These are phyloP conservation scores for Obelidium mucronatum DNA, from an alignment of 192 early-diverging fungal genomes.

Conservation along the genomic window DNA sequence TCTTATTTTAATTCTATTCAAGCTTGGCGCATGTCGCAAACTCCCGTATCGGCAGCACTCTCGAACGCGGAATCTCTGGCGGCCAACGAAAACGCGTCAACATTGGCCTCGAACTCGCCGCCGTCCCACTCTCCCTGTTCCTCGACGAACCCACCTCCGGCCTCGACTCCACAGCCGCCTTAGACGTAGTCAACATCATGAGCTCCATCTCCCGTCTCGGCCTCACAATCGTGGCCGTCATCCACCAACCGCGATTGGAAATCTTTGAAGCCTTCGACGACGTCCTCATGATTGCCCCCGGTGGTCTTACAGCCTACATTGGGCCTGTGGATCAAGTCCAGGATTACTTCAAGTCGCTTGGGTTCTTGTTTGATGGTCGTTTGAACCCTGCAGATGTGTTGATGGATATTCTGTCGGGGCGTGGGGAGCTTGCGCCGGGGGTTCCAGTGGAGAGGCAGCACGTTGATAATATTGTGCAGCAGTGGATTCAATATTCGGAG, in stretches of 20 bases:
- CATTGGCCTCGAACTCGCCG: constrained; percentile 83
- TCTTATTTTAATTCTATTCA: too few relatives aligned
- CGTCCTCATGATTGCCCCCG: constrained; percentile 75
- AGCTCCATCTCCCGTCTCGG: constrained; percentile 64
- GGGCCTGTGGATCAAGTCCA: constrained; percentile 46
- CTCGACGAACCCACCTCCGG: constrained; percentile 86
- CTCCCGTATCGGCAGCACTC: constrained; percentile 71
- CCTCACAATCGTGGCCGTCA: constrained; percentile 79
- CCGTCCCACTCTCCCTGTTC: constrained; percentile 78
- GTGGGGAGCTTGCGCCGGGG: constrained; percentile 15
- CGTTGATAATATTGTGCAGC: not conserved
- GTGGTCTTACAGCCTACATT: constrained; percentile 79
- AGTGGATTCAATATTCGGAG: not conserved
- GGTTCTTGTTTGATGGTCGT: constrained; percentile 22
- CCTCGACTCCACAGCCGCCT: constrained; percentile 66
- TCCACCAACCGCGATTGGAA: constrained; percentile 79
- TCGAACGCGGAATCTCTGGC: constrained; percentile 78
- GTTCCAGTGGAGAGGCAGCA: constrained; percentile 1
- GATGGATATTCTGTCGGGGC: constrained; percentile 41
- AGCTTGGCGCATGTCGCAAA: constrained; percentile 72
- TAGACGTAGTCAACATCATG: constrained; percentile 77
- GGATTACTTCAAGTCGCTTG: constrained; percentile 35
- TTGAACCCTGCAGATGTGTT: constrained; percentile 36
- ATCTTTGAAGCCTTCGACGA: constrained; percentile 87
- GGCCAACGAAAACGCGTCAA: constrained; percentile 86